phyloP scores from a whole-genome alignment of 352 stramenopile species.

The Phytophthora pisi region DNA sequence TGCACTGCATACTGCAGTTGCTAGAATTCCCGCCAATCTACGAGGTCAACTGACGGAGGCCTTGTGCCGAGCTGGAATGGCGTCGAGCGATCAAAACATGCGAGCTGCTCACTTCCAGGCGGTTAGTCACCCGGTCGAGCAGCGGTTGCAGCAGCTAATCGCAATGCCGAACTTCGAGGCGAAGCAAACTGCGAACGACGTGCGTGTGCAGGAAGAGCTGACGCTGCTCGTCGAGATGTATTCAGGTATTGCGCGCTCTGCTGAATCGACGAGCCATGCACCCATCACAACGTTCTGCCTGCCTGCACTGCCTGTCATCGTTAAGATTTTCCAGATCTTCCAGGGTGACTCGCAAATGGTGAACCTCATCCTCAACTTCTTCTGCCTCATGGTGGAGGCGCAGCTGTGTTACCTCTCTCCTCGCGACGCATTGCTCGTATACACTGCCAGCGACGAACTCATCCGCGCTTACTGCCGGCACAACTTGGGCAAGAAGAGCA shows the following conservation, averaged over 20 bases:
- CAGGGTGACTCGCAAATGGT: slow-evolving; percentile 76
- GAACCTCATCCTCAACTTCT: slow-evolving; percentile 76
- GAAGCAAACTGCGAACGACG: slow-evolving; percentile 66
- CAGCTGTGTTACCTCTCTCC: slow-evolving; percentile 81
- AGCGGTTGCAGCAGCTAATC: slow-evolving; percentile 62
- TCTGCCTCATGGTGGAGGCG: slow-evolving; percentile 79
- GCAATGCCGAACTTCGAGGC: slow-evolving; percentile 60
- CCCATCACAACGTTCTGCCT: slow-evolving; percentile 73
- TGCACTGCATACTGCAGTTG: slow-evolving; percentile 53
- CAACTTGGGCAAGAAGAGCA: slow-evolving; percentile 74
- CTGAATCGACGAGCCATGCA: slow-evolving; percentile 62
- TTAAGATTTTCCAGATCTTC: slow-evolving; percentile 81
- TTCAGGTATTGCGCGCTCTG: slow-evolving; percentile 72
- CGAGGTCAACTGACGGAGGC: slow-evolving; percentile 73
- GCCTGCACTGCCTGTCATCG: slow-evolving; percentile 70
- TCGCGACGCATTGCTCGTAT: slow-evolving; percentile 73
- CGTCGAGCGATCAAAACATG: slow-evolving; percentile 49
- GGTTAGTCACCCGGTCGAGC: slow-evolving; percentile 53
- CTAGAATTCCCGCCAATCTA: slow-evolving; percentile 59
- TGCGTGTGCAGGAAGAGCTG: slow-evolving; percentile 71
- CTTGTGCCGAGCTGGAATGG: slow-evolving; percentile 78
- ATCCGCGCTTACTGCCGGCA: slow-evolving; percentile 71
- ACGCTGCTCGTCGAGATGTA: slow-evolving; percentile 84
- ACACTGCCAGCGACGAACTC: slow-evolving; percentile 72
- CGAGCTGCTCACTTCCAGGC: slow-evolving; percentile 60